Percentiles rank a stretch among this genome's conserved stretches.
phyloP scores from a whole-genome alignment of 805 yeast genomes.

The Scheffersomyces amazonensis region DNA sequence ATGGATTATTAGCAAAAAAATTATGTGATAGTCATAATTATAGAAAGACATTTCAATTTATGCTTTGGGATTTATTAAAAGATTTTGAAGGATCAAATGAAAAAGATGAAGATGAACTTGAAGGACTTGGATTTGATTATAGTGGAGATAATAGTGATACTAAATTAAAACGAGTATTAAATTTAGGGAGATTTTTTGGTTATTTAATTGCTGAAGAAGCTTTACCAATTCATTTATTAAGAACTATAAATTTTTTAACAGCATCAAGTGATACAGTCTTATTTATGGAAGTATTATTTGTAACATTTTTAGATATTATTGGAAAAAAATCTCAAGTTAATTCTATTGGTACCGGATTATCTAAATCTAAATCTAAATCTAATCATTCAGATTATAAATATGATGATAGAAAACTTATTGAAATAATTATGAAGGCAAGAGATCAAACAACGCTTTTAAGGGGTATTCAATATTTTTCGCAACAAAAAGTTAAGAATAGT shows the following conservation, averaged over 20 bases:
- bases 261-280: slow-evolving; percentile 60
- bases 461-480: slow-evolving; percentile 65
- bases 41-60: slow-evolving; percentile 83
- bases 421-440: slow-evolving; percentile 50
- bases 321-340: slow-evolving; percentile 61
- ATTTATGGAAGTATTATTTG: slow-evolving; percentile 71
- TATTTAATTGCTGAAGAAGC: slow-evolving; percentile 68
- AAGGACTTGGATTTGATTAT: slow-evolving; percentile 34
- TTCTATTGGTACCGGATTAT: slow-evolving; percentile 41
- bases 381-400: slow-evolving; percentile 33
- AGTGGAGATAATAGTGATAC: slow-evolving; percentile 50
- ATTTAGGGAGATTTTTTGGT: slow-evolving; percentile 82
- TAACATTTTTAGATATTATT: slow-evolving; percentile 60
- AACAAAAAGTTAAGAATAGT: slow-evolving; percentile 43
- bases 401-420: slow-evolving; percentile 49
- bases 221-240: slow-evolving; percentile 68
- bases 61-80: slow-evolving; percentile 81
- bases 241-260: slow-evolving; percentile 71
- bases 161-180: slow-evolving; percentile 58
- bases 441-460: slow-evolving; percentile 57
- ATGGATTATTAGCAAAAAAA: slow-evolving; percentile 74
- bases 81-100: slow-evolving; percentile 55
- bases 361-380: slow-evolving; percentile 21
- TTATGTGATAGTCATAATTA: slow-evolving; percentile 71
- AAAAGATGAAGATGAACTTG: slow-evolving; percentile 44